These are phyloP conservation scores for Cladobotryum protrusum DNA, from an alignment of 2,329 filamentous ascomycete species.

Conservation along the genomic window DNA sequence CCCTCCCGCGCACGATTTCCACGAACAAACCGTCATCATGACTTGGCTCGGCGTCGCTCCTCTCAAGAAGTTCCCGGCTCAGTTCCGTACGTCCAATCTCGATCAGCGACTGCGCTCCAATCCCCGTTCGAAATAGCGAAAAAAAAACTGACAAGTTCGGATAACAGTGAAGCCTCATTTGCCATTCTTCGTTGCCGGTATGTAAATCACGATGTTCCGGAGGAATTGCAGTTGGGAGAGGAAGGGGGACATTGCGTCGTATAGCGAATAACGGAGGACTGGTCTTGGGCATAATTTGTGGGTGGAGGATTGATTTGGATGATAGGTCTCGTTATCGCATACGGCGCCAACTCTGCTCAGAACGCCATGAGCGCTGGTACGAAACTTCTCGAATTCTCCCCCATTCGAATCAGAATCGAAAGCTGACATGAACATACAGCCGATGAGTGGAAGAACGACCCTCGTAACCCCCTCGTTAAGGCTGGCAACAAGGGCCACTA, in stretches of 20 bases:
- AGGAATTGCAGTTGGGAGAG: background rate
- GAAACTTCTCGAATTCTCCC: conserved; percentile 15
- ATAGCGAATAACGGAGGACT: background rate
- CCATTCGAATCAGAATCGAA: background rate
- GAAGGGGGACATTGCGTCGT: no score
- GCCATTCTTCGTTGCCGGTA: conserved; percentile 95
- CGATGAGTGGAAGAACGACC: conserved; percentile 96
- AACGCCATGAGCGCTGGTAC: conserved; percentile 72
- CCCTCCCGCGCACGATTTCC: conserved; percentile 30
- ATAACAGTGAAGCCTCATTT: conserved; percentile 76
- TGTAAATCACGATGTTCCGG: conserved; percentile 31
- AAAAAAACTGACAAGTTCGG: conserved; percentile 19
- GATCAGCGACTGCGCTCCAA: conserved; percentile 13
- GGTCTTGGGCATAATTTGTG: background rate
- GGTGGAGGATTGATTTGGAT: conserved; percentile 17
- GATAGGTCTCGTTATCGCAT: conserved; percentile 75
- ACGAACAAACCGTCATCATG: conserved; percentile 53
- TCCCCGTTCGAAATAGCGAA: conserved; percentile 15
- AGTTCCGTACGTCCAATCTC: conserved; percentile 61
- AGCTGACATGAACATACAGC: conserved; percentile 45
- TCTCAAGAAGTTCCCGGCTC: conserved; percentile 74
- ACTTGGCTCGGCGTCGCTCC: conserved; percentile 61
- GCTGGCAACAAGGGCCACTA: conserved; percentile 39
- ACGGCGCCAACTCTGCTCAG: conserved; percentile 83
- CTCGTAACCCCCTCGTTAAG: conserved; percentile 68